phyloP scores from a whole-genome alignment of 805 yeast species.

The Danielozyma ontarioensis region DNA sequence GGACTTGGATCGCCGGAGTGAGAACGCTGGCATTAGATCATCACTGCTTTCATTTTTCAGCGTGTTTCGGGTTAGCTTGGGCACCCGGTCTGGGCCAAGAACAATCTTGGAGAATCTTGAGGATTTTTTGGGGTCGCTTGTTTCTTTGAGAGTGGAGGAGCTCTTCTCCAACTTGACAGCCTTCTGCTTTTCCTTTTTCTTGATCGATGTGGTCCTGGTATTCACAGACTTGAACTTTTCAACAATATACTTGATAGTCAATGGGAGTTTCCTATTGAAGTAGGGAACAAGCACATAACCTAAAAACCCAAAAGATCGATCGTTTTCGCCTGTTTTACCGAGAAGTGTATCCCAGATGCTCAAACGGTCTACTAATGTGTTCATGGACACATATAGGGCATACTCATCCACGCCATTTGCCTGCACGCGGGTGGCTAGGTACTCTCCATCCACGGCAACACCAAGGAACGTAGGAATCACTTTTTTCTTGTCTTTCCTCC shows the following conservation, averaged over 20 bases:
- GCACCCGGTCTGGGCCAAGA: slow-evolving; percentile 5
- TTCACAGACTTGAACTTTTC: slow-evolving; percentile 46
- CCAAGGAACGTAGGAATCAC: slow-evolving; percentile 42
- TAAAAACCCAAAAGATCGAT: slow-evolving; percentile 42
- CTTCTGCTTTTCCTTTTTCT: slow-evolving; percentile 1
- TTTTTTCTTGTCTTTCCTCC: slow-evolving; percentile 16
- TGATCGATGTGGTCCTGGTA: slow-evolving; percentile 5
- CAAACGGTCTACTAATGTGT: slow-evolving; percentile 46
- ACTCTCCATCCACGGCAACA: slow-evolving; percentile 20
- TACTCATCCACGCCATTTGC: slow-evolving; percentile 6
- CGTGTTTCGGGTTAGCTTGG: slow-evolving; percentile 2
- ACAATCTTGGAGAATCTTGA: slow-evolving; percentile 7
- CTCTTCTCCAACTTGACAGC: slow-evolving; percentile 4
- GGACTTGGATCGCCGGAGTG: slow-evolving; percentile 36
- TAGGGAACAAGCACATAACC: slow-evolving; percentile 51
- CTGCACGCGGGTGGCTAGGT: slow-evolving; percentile 18
- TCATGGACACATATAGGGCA: slow-evolving; percentile 24
- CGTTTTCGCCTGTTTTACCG: slow-evolving; percentile 30
- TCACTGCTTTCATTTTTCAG: slow-evolving; percentile 8
- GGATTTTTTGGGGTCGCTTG: slow-evolving; percentile 5
- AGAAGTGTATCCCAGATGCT: slow-evolving; percentile 49
- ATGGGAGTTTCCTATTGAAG: slow-evolving; percentile 45
- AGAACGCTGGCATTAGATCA: slow-evolving; percentile 26
- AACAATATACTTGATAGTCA: slow-evolving; percentile 39
- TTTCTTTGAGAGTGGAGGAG: too few species aligned